These are phyloP conservation scores for Diaporthe longicolla DNA, from an alignment of 2,329 filamentous ascomycete genomes.

Conservation along the genomic window DNA sequence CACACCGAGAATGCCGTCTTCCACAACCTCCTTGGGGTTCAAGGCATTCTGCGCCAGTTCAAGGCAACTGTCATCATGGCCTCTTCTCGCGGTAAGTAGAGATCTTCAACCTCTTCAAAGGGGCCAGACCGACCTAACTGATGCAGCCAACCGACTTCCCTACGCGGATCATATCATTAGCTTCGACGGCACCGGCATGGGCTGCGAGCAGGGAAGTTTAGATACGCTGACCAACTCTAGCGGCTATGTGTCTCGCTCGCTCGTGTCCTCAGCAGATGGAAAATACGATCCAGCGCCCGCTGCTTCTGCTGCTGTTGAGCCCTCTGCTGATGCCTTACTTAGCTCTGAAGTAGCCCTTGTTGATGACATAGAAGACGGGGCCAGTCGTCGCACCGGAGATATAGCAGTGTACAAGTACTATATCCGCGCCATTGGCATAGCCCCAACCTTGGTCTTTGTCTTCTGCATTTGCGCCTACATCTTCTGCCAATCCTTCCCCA, in stretches of 20 bases:
- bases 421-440: slow-evolving; percentile 8
- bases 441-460: slow-evolving; percentile 41
- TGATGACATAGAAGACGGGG: background rate
- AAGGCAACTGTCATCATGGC: slow-evolving; percentile 52
- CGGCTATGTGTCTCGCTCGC: slow-evolving; percentile 18
- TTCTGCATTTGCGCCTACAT: slow-evolving; percentile 45
- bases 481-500: slow-evolving; percentile 42
- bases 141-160: slow-evolving; percentile 3
- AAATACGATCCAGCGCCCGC: background rate
- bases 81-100: slow-evolving; percentile 6
- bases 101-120: background rate
- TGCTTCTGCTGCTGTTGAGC: background rate
- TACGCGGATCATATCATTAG: slow-evolving; percentile 10
- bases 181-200: slow-evolving; percentile 8
- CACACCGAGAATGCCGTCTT: slow-evolving; percentile 60
- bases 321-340: background rate
- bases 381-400: slow-evolving; percentile 14
- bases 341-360: slow-evolving; percentile 6
- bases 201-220: slow-evolving; percentile 17
- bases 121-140: background rate
- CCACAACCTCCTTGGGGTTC: slow-evolving; percentile 55
- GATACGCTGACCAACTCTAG: slow-evolving; percentile 3
- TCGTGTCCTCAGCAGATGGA: background rate
- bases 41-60: slow-evolving; percentile 57
- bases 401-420: slow-evolving; percentile 8